Evolutionary conservation across 2,329 filamentous ascomycete species (phyloP), one percentile per base, ranked within the genome.

Genomic region (Botrytis pseudocinerea): DNA sequence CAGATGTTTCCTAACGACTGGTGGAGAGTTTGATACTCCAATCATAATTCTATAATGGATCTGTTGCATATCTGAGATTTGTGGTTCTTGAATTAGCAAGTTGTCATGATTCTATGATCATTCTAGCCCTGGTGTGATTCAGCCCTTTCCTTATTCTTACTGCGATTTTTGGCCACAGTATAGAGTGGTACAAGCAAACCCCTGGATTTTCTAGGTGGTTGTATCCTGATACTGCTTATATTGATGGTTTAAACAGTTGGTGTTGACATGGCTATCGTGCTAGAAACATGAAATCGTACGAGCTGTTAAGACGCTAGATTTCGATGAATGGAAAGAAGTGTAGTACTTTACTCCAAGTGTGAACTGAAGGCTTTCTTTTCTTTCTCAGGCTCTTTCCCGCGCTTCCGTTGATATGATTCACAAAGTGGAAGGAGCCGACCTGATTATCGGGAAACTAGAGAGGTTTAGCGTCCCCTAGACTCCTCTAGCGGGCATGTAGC

Each of bases 321-420:
- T 54, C 14, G 14, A 28, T 28, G 3, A 18, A 32, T 18, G 51
- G 16, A 4, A 54, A 9, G n/a, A 57, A 4, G 18, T 9, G 0
- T 6, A 46, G 22, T 2, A 14, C 10, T n/a, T 38, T 42, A 12
- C 22, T 62, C 14, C 35, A 9, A 40, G 7, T 18, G 10, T 7
- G 6, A 16, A 62, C 9, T 4, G 1, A 42, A 20, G 2, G 35
- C 2, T 62, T 40, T 3, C 10, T 0, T 40, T 38, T 16, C 20
- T 59, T 8, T 38, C 35, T 14, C 14, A 1, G 12, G 2, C n/a
- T 16, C 2, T 4, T n/a, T 40, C 25, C 38, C 18, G 0, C 2
- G 22, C 1, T 9, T 42, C 0, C 8, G 14, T 42, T n/a, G 10
- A 9, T 42, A 10, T 9, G 35, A 2, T n/a, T 18, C 4, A 42